Evolutionary conservation across 306 rosid species (phyloP).

Genomic region (Vicia faba): DNA sequence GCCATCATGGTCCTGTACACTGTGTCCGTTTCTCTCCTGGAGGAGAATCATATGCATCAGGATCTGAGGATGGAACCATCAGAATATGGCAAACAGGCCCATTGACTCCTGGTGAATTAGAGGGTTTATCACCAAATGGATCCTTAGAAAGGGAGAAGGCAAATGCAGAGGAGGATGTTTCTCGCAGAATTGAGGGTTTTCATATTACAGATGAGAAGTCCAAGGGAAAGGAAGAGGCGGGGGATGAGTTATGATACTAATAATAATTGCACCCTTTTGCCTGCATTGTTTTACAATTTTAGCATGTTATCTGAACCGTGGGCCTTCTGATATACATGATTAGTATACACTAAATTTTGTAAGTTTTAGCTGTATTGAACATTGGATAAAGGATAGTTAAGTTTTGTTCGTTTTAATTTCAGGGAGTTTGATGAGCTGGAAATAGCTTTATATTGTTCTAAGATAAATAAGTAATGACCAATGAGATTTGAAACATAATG

Average conservation of each 20-base stretch:
- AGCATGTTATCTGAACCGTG: slow-evolving; percentile 32
- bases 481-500: background rate
- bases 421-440: slow-evolving; percentile 21
- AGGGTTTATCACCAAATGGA: slow-evolving; percentile 57
- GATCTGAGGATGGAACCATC: slow-evolving; percentile 98
- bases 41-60: slow-evolving; percentile 98
- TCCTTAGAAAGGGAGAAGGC: slow-evolving; percentile 58
- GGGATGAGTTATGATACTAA: slow-evolving; percentile 48
- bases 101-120: slow-evolving; percentile 60
- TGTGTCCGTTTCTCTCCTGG: slow-evolving; percentile 96
- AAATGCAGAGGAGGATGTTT: slow-evolving; percentile 63
- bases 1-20: slow-evolving; percentile 99
- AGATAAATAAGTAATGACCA: background rate
- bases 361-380: slow-evolving; percentile 47
- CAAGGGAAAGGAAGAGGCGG: slow-evolving; percentile 66
- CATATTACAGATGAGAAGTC: slow-evolving; percentile 67
- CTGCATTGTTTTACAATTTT: slow-evolving; percentile 28
- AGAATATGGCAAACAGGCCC: slow-evolving; percentile 99
- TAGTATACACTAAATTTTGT: slow-evolving; percentile 44
- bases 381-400: slow-evolving; percentile 34
- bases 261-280: slow-evolving; percentile 28
- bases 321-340: slow-evolving; percentile 34
- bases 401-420: slow-evolving; percentile 31
- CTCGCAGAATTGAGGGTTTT: slow-evolving; percentile 82
- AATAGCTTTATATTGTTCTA: background rate